phyloP scores from a whole-genome alignment of 75 land plant genomes.

The Pinus tabuliformis region DNA sequence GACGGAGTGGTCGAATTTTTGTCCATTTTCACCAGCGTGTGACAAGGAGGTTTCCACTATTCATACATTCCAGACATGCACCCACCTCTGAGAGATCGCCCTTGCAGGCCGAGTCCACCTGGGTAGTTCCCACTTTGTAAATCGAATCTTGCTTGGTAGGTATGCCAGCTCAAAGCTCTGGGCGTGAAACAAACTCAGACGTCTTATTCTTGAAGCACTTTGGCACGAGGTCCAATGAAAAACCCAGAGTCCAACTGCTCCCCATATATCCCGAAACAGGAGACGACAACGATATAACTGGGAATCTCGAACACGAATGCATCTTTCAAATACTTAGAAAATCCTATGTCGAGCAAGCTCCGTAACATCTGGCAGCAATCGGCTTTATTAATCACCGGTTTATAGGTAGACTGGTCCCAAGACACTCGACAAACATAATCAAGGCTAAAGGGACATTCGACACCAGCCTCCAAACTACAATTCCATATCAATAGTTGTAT shows the following conservation, averaged over 20 bases:
- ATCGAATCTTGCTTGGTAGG: conserved; percentile 35
- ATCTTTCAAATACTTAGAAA: conserved; percentile 48
- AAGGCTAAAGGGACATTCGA: neutral
- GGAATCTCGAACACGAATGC: conserved; percentile 57
- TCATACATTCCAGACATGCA: conserved; percentile 50
- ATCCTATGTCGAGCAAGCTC: conserved; percentile 42
- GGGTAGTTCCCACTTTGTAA: conserved; percentile 2
- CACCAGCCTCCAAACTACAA: too few species aligned
- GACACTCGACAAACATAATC: neutral
- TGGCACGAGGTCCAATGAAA: conserved; percentile 14
- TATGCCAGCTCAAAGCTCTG: conserved; percentile 50
- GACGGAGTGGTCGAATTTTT: neutral
- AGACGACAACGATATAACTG: conserved; percentile 29
- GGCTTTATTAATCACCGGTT: neutral
- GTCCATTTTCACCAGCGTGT: neutral
- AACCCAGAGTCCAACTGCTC: conserved; percentile 23
- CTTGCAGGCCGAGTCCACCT: conserved; percentile 43
- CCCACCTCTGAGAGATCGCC: conserved; percentile 37
- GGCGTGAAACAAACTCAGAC: conserved; percentile 27
- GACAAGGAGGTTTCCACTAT: conserved; percentile 18
- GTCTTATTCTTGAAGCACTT: conserved; percentile 25
- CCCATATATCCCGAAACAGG: conserved; percentile 24
- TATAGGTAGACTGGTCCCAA: neutral
- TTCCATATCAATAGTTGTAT: too few species aligned
- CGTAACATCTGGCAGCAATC: conserved; percentile 53